A percentile compares a stretch with the other conserved stretches of the same genome.
These are phyloP conservation scores for Verruconis gallopava DNA, from an alignment of 2,329 filamentous ascomycete genomes.

Conservation along the genomic window DNA sequence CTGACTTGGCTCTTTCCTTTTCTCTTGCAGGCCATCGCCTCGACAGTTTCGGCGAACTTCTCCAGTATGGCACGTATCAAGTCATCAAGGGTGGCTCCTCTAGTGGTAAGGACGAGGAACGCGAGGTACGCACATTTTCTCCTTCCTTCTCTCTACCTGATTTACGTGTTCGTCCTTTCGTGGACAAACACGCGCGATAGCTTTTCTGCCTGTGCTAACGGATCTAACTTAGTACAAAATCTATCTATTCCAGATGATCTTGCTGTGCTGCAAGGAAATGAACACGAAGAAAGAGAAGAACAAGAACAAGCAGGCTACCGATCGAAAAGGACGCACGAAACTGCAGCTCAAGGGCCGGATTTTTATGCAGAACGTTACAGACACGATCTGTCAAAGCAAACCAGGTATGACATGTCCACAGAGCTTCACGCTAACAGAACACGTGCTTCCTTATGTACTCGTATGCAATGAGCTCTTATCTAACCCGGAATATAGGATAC, in stretches of 20 bases:
- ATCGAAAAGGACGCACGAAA: slow-evolving; percentile 59
- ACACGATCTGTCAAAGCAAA: slow-evolving; percentile 77
- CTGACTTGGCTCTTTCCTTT: not conserved
- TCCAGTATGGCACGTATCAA: slow-evolving; percentile 81
- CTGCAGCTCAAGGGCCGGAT: slow-evolving; percentile 93
- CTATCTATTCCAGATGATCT: slow-evolving; percentile 88
- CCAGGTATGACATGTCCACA: slow-evolving; percentile 52
- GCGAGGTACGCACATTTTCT: slow-evolving; percentile 59
- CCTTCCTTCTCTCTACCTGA: too few species aligned
- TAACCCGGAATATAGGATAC: slow-evolving; percentile 45
- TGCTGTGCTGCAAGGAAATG: slow-evolving; percentile 93
- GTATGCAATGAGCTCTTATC: slow-evolving; percentile 18
- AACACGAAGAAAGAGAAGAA: slow-evolving; percentile 70
- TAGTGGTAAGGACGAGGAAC: slow-evolving; percentile 68
- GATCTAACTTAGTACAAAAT: slow-evolving; percentile 69
- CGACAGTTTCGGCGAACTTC: slow-evolving; percentile 77
- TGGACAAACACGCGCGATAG: too few species aligned
- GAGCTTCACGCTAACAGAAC: slow-evolving; percentile 4
- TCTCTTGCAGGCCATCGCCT: slow-evolving; percentile 51
- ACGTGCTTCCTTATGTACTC: slow-evolving; percentile 2
- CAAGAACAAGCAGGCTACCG: slow-evolving; percentile 48
- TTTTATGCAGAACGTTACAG: slow-evolving; percentile 98
- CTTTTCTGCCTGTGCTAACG: too few species aligned
- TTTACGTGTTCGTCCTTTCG: not conserved
- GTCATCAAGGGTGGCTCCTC: slow-evolving; percentile 72